Evolutionary conservation across 495 filamentous ascomycete genomes (phyloP).

Genomic region (Achaetomiella virescens): DNA sequence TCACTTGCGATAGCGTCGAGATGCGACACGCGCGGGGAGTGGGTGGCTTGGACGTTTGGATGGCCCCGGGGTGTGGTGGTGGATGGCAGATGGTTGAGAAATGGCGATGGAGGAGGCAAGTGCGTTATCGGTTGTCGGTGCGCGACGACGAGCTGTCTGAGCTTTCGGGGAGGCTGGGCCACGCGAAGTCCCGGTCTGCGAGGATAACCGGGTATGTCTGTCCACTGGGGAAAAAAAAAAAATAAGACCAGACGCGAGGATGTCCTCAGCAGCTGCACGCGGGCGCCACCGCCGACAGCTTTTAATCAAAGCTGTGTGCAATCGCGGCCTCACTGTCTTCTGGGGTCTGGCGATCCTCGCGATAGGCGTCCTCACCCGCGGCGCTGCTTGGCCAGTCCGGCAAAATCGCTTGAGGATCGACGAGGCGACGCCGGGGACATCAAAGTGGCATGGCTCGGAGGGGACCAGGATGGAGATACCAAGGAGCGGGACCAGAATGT

Average conservation of each 20-base stretch:
- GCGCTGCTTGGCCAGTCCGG: constrained; percentile 27
- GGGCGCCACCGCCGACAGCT: no score
- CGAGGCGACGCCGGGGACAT: constrained; percentile 28
- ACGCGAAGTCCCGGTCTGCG: no score
- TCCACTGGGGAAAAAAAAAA: not conserved
- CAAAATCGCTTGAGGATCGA: constrained; percentile 26
- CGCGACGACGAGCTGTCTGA: not conserved
- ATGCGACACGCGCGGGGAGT: constrained; percentile 1
- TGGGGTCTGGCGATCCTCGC: constrained; percentile 19
- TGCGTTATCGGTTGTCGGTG: no score
- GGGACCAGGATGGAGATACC: constrained; percentile 15
- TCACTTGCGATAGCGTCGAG: not conserved
- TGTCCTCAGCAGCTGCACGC: no score
- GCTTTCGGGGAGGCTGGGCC: constrained; percentile 9
- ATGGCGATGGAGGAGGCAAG: not conserved
- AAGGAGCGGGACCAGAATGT: not conserved
- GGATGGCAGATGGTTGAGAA: not conserved
- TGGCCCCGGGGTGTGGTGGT: not conserved
- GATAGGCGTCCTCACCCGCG: constrained; percentile 26
- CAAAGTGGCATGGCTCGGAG: constrained; percentile 35
- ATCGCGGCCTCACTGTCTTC: not conserved
- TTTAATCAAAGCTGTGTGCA: no score
- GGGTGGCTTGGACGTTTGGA: not conserved
- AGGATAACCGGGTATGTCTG: not conserved
- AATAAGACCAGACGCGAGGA: not conserved